Conservation (phyloP, 1,284 basidiomycete genomes). For the Papiliotrema terrestris region DNA sequence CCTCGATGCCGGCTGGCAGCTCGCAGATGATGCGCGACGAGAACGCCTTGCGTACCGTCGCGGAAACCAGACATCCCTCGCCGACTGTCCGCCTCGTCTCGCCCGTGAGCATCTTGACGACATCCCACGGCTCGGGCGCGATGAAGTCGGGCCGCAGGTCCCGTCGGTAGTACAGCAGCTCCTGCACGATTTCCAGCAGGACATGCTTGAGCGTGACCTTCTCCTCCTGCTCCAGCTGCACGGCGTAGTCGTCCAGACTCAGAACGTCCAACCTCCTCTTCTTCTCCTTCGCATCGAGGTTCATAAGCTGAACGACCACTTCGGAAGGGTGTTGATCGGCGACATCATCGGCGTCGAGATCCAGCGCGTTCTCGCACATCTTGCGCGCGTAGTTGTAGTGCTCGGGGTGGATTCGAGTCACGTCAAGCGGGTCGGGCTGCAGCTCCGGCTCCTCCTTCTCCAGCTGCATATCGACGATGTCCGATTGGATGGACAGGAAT, state of each 20-base stretch:
- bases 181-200: constrained; percentile 80
- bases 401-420: constrained; percentile 94
- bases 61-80: constrained; percentile 79
- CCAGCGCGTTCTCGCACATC: constrained; percentile 96
- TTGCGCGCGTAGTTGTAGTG: constrained; percentile 97
- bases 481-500: constrained; percentile 79
- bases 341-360: constrained; percentile 90
- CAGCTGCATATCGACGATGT: constrained; percentile 57
- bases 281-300: constrained; percentile 69
- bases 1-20: constrained; percentile 91
- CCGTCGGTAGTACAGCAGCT: constrained; percentile 79
- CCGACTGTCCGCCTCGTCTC: constrained; percentile 79
- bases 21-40: constrained; percentile 34
- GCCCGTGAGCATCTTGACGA: constrained; percentile 92
- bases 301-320: constrained; percentile 82
- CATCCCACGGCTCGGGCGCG: constrained; percentile 69
- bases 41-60: constrained; percentile 53
- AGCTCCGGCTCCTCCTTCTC: constrained; percentile 58
- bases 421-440: constrained; percentile 82
- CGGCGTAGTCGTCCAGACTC: constrained; percentile 93
- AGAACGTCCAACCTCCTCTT: constrained; percentile 74
- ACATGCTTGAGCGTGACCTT: constrained; percentile 83
- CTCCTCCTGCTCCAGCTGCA: constrained; percentile 71
- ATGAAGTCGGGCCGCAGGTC: constrained; percentile 72
- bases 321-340: constrained; percentile 81